Evolutionary conservation across 805 yeast genomes (phyloP).

Genomic region (Hemisphaericaspora nanyangensis): DNA sequence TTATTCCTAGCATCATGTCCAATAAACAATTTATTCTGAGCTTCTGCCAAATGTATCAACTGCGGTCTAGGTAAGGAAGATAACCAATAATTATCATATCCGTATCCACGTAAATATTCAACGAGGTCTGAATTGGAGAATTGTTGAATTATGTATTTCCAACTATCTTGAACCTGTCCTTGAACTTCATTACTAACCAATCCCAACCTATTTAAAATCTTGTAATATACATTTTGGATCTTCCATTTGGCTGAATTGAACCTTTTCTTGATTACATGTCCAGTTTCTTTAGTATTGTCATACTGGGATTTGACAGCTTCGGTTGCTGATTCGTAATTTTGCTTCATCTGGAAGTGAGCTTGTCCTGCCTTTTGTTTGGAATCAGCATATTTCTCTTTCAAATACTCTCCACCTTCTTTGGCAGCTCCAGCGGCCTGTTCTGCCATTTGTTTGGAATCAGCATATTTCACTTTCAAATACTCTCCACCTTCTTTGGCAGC

Average conservation of each 20-base stretch:
- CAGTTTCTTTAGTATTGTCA: background rate
- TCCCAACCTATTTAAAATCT: background rate
- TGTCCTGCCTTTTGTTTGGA: background rate
- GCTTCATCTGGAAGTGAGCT: background rate
- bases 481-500: too few relatives aligned
- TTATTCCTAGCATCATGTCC: slow-evolving; percentile 8
- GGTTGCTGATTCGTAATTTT: background rate
- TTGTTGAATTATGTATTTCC: slow-evolving; percentile 24
- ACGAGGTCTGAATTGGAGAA: slow-evolving; percentile 44
- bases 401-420: too few relatives aligned
- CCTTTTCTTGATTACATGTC: background rate
- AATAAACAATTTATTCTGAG: slow-evolving; percentile 37
- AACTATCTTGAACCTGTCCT: slow-evolving; percentile 5
- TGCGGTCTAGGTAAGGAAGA: slow-evolving; percentile 24
- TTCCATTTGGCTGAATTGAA: too few relatives aligned
- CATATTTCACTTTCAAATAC: too few relatives aligned
- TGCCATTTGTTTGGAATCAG: background rate
- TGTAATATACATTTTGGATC: background rate
- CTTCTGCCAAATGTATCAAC: slow-evolving; percentile 34
- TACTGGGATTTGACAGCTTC: background rate
- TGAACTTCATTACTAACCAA: slow-evolving; percentile 2
- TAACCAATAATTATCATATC: slow-evolving; percentile 25
- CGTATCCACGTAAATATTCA: slow-evolving; percentile 39
- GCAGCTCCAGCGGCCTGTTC: background rate
- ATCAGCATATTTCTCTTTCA: background rate